Evolutionary conservation across 1,284 basidiomycete species (phyloP).

Genomic region (Bjerkandera adusta): DNA sequence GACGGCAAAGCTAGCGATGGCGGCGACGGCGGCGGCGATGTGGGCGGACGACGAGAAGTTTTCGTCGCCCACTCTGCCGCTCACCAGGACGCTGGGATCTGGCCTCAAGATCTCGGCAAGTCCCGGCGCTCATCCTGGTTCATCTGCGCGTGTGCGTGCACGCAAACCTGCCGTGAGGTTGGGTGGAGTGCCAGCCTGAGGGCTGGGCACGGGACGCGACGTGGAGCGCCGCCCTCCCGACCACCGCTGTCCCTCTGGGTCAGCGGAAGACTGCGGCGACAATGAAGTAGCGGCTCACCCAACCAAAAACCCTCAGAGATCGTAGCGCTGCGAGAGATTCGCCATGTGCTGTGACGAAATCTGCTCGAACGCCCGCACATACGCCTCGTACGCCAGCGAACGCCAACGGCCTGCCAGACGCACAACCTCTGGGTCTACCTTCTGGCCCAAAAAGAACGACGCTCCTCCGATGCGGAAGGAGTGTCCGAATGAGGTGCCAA

Average conservation of each 20-base stretch:
- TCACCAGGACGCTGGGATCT: too few species aligned
- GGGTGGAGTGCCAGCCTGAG: neutral
- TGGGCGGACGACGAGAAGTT: too few species aligned
- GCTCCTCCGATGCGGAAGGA: slow-evolving; percentile 38
- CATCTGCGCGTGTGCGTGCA: too few species aligned
- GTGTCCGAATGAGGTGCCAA: slow-evolving; percentile 33
- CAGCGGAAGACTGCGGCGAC: slow-evolving; percentile 3
- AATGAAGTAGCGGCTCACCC: slow-evolving; percentile 10
- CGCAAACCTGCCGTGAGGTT: too few species aligned
- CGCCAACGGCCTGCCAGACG: slow-evolving; percentile 28
- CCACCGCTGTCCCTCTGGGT: neutral
- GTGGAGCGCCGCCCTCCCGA: neutral
- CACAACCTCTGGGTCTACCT: slow-evolving; percentile 31
- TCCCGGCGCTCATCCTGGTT: too few species aligned
- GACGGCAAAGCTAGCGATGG: too few species aligned
- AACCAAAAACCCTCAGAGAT: neutral
- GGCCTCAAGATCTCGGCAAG: too few species aligned
- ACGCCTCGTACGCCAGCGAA: slow-evolving; percentile 33
- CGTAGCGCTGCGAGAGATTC: slow-evolving; percentile 6
- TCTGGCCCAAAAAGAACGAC: slow-evolving; percentile 30
- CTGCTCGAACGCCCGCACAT: slow-evolving; percentile 25
- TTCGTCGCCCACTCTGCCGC: too few species aligned
- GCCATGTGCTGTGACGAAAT: slow-evolving; percentile 15
- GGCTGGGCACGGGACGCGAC: neutral
- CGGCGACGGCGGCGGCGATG: too few species aligned